A percentile compares a stretch with the other conserved stretches of the same genome.
Conservation (phyloP, 2,329 filamentous ascomycete genomes). For the Sarocladium brachiariae region DNA sequence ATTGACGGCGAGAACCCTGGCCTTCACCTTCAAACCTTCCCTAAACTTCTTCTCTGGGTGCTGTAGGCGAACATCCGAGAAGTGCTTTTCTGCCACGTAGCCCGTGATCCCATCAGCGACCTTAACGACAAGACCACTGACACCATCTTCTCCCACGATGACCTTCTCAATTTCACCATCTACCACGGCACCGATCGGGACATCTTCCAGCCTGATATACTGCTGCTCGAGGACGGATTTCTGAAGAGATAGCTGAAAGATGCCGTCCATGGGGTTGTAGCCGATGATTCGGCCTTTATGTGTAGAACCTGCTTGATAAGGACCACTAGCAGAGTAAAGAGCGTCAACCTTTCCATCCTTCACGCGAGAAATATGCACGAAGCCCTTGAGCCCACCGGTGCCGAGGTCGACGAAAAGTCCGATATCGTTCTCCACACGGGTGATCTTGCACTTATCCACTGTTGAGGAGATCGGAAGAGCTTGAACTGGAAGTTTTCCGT, state of each 20-base stretch:
- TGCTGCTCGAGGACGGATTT: slow-evolving; percentile 75
- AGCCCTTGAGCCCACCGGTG: slow-evolving; percentile 60
- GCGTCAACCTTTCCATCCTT: slow-evolving; percentile 85
- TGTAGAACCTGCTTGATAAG: slow-evolving; percentile 68
- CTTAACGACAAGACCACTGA: slow-evolving; percentile 74
- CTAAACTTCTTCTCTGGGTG: slow-evolving; percentile 96
- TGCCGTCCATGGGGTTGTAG: slow-evolving; percentile 79
- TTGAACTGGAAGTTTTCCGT: slow-evolving; percentile 45
- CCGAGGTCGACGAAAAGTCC: slow-evolving; percentile 75
- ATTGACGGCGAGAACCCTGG: slow-evolving; percentile 76
- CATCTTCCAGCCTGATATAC: slow-evolving; percentile 86
- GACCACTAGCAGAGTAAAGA: slow-evolving; percentile 67
- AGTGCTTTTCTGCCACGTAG: slow-evolving; percentile 80
- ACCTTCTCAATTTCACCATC: slow-evolving; percentile 75
- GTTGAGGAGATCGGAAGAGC: slow-evolving; percentile 65
- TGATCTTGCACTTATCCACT: slow-evolving; percentile 70
- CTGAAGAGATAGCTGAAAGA: slow-evolving; percentile 82
- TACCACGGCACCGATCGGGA: slow-evolving; percentile 73
- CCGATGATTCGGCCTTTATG: slow-evolving; percentile 79
- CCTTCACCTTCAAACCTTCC: slow-evolving; percentile 77
- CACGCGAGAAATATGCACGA: slow-evolving; percentile 90
- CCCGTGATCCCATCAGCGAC: slow-evolving; percentile 82
- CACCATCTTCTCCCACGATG: slow-evolving; percentile 68
- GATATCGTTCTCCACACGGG: slow-evolving; percentile 70
- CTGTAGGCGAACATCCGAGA: slow-evolving; percentile 80